Conservation (phyloP, 73 alveolate genomes). For the Paramecium caudatum region DNA sequence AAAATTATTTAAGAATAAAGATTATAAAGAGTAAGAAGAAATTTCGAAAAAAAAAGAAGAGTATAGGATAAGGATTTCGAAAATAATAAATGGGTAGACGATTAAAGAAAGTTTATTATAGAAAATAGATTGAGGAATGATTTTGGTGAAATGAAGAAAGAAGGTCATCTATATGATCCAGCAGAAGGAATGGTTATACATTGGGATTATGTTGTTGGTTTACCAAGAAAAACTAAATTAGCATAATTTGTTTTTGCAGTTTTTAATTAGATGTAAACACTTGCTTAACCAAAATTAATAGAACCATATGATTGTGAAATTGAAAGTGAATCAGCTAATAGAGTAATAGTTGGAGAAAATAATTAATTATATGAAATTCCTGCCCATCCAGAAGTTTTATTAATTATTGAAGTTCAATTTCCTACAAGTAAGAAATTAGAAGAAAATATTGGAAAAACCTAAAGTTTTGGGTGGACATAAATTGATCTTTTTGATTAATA, state of each 20-base stretch:
- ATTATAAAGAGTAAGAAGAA: constrained; percentile 87
- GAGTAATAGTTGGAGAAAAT: constrained; percentile 72
- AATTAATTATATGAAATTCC: constrained; percentile 73
- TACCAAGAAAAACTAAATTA: constrained; percentile 73
- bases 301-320: constrained; percentile 75
- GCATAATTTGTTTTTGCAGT: constrained; percentile 70
- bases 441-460: constrained; percentile 70
- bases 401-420: constrained; percentile 65
- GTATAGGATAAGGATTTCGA: constrained; percentile 80
- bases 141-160: constrained; percentile 65
- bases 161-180: constrained; percentile 68
- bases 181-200: constrained; percentile 73
- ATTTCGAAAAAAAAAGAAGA: constrained; percentile 83
- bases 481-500: constrained; percentile 74
- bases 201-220: constrained; percentile 76
- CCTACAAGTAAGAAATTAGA: constrained; percentile 69
- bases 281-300: constrained; percentile 63
- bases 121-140: constrained; percentile 73
- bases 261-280: constrained; percentile 63
- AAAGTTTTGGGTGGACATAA: constrained; percentile 75
- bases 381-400: constrained; percentile 68
- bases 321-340: constrained; percentile 61
- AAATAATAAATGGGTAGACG: constrained; percentile 81
- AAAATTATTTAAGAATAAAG: constrained; percentile 87
- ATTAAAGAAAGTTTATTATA: constrained; percentile 69